Evolutionary conservation across 306 rosid species (phyloP), one percentile per base, ranked within the genome.

Genomic region (Carpinus fangiana): DNA sequence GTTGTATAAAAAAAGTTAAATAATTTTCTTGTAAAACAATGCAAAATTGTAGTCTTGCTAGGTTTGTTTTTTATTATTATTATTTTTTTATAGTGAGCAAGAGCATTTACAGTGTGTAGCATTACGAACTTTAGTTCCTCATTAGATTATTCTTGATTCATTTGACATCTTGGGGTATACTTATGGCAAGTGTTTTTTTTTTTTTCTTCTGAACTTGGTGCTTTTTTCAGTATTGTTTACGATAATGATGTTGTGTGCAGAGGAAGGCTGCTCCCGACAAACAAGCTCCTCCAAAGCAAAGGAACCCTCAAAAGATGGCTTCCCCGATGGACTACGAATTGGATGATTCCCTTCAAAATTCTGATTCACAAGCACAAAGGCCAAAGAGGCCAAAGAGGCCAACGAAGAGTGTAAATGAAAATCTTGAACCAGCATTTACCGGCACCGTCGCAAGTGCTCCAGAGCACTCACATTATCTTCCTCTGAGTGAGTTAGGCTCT

Each of bases 311-410:
- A 38, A 87, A 82, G 81, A 74, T 73, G 82, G 86, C 80, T 16
- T 36, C 3, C 11, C 50, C 85, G 17, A 56, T 66, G 81, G 90
- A 83, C 45, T 77, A 76, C 0, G 92, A 89, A 52, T 53, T 85
- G 84, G 92, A 87, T 38, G 94, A 87, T 76, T 26, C 70, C 67
- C 50, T 53, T 69, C 70, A 66, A 81, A 86, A 75, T 73, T 60
- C 82, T 3, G 97, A 93, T 78, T 76, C 80, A 31, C 81, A 54
- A 47, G 71, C 61, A 71, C 84, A 79, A 76, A 95, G 81, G 82
- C 86, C 90, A 23, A 90, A 86, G 83, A 84, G 98, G 81, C 92
- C 88, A 2, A 95, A 91, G 87, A 86, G 97, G 76, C 80, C 79
- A 52, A 93, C 88, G 85, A 93, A 91, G 85, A 89, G 85, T 50